phyloP scores from a whole-genome alignment of 2,329 filamentous ascomycete species.

The Phaeosphaeriaceae sp. region DNA sequence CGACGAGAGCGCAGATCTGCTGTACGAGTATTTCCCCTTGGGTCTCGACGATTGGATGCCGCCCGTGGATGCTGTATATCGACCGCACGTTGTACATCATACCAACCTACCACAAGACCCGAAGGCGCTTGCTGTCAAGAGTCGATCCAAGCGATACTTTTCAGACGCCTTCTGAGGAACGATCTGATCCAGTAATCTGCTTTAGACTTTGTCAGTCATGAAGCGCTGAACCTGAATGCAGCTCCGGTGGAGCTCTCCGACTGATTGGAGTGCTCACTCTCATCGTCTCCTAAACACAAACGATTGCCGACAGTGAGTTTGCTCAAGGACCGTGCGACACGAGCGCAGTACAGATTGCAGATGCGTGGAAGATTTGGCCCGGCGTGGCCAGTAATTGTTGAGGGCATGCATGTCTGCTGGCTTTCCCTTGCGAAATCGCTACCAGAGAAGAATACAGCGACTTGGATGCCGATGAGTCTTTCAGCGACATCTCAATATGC shows the following conservation, averaged over 20 bases:
- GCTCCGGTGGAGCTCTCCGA: background rate
- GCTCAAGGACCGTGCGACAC: background rate
- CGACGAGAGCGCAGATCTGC: slow-evolving; percentile 78
- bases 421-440: background rate
- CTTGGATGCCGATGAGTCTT: background rate
- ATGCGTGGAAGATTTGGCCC: background rate
- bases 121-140: slow-evolving; percentile 53
- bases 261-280: background rate
- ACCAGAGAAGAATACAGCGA: background rate
- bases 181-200: background rate
- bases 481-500: background rate
- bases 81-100: slow-evolving; percentile 93
- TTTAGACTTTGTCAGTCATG: background rate
- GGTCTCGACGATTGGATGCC: slow-evolving; percentile 93
- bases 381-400: background rate
- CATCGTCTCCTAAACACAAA: background rate
- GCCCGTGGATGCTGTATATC: slow-evolving; percentile 87
- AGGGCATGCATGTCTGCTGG: background rate
- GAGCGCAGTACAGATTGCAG: background rate
- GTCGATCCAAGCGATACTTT: slow-evolving; percentile 59
- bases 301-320: background rate
- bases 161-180: slow-evolving; percentile 46
- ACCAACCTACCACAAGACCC: slow-evolving; percentile 64
- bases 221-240: background rate
- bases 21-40: slow-evolving; percentile 95